Conservation (phyloP, 371 early-diverging fungal species). For the Mucor sp. region DNA sequence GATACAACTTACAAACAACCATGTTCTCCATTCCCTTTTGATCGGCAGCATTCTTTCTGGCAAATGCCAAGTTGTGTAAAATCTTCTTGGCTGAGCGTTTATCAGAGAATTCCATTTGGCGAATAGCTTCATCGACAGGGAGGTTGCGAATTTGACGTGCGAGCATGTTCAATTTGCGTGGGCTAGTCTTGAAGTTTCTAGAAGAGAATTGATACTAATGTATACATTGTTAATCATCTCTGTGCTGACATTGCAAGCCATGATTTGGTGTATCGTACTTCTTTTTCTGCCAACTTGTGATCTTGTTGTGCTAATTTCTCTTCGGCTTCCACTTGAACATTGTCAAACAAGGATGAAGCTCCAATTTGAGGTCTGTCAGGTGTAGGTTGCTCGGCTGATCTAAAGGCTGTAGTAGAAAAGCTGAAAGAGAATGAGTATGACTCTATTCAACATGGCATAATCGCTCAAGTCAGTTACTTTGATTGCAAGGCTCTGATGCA, state of each 20-base stretch:
- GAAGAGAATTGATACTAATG: slow-evolving; percentile 70
- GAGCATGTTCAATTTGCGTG: slow-evolving; percentile 83
- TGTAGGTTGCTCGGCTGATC: slow-evolving; percentile 29
- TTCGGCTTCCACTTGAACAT: slow-evolving; percentile 47
- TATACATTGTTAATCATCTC: slow-evolving; percentile 11
- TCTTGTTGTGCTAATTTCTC: slow-evolving; percentile 39
- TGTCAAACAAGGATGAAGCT: slow-evolving; percentile 61
- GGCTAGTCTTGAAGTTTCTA: slow-evolving; percentile 72
- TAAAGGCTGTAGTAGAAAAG: slow-evolving; percentile 27
- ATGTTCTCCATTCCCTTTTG: slow-evolving; percentile 73
- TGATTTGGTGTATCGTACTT: slow-evolving; percentile 42
- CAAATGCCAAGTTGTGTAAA: slow-evolving; percentile 73
- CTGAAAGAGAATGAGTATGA: slow-evolving; percentile 5
- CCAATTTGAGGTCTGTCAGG: slow-evolving; percentile 49
- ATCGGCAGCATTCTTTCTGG: slow-evolving; percentile 68
- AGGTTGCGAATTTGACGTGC: slow-evolving; percentile 85
- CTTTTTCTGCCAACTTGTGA: slow-evolving; percentile 42
- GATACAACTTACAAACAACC: slow-evolving; percentile 39
- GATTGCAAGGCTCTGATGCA: slow-evolving; percentile 16
- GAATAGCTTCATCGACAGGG: slow-evolving; percentile 78
- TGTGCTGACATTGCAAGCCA: slow-evolving; percentile 21
- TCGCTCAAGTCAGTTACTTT: slow-evolving; percentile 4
- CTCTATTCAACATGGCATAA: not conserved
- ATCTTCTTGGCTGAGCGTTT: slow-evolving; percentile 79
- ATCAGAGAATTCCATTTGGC: slow-evolving; percentile 85